A percentile compares a stretch with the other conserved stretches of the same genome.
Conservation (phyloP, 2,329 filamentous ascomycete species). For the Xylariales sp. region DNA sequence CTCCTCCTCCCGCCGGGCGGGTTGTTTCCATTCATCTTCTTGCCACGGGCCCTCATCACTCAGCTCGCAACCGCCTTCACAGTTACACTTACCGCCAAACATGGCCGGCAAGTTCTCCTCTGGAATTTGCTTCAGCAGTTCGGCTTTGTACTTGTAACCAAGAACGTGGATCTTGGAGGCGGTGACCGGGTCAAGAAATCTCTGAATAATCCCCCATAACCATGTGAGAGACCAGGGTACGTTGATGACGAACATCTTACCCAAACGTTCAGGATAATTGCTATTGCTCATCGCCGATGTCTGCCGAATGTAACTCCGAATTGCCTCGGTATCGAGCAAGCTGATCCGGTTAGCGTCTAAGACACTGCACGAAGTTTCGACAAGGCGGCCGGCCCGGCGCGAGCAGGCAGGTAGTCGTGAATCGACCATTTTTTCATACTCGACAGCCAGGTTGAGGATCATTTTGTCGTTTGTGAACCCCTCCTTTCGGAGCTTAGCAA, state of each 20-base stretch:
- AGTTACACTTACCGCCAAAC: slow-evolving; percentile 87
- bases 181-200: slow-evolving; percentile 96
- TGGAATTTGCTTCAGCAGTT: slow-evolving; percentile 86
- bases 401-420: slow-evolving; percentile 95
- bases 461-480: slow-evolving; percentile 88
- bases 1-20: slow-evolving; percentile 72
- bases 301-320: slow-evolving; percentile 88
- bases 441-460: slow-evolving; percentile 94
- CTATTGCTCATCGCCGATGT: slow-evolving; percentile 94
- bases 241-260: slow-evolving; percentile 98
- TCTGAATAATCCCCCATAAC: slow-evolving; percentile 86
- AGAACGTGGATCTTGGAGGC: slow-evolving; percentile 96
- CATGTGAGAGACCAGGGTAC: slow-evolving; percentile 47
- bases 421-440: slow-evolving; percentile 97
- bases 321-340: slow-evolving; percentile 80
- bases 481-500: slow-evolving; percentile 90
- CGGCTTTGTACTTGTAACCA: slow-evolving; percentile 76
- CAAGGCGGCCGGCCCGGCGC: slow-evolving; percentile 86
- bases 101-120: slow-evolving; percentile 88
- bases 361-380: slow-evolving; percentile 98
- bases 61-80: slow-evolving; percentile 82
- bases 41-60: slow-evolving; percentile 94
- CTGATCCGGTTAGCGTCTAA: slow-evolving; percentile 98
- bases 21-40: slow-evolving; percentile 73
- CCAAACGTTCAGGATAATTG: slow-evolving; percentile 98